Conservation (phyloP, 2,329 filamentous ascomycete species). For the Fusarium sp. region DNA sequence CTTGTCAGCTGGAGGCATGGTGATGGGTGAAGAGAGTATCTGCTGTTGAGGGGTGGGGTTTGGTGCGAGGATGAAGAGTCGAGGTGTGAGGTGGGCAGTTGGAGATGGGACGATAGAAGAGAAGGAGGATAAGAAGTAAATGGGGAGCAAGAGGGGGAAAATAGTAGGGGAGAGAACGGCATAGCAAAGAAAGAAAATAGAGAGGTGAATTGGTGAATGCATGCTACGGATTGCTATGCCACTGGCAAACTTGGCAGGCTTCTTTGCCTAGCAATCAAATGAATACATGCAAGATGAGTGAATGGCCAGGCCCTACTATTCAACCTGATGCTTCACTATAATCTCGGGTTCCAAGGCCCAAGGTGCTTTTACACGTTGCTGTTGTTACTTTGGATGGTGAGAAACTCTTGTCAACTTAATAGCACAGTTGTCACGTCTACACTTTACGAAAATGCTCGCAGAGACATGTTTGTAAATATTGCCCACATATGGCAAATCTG, state of each 20-base stretch:
- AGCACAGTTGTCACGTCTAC: not conserved
- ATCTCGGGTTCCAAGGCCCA: not conserved
- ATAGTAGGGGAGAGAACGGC: no score
- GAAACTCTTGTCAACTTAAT: no score
- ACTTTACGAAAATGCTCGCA: slow-evolving; percentile 2
- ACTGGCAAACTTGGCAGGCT: not conserved
- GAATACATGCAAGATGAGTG: not conserved
- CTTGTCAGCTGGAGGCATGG: slow-evolving; percentile 47
- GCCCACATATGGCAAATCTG: slow-evolving; percentile 20
- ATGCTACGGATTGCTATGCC: not conserved
- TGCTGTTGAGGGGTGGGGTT: slow-evolving; percentile 1
- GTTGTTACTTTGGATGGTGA: not conserved
- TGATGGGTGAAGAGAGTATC: slow-evolving; percentile 2
- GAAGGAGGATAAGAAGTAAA: not conserved
- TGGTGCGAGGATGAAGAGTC: not conserved
- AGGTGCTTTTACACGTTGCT: not conserved
- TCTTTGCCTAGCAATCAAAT: not conserved
- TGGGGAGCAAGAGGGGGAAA: not conserved
- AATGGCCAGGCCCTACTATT: not conserved
- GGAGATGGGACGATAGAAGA: slow-evolving; percentile 1
- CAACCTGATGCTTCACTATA: not conserved
- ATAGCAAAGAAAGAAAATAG: not conserved
- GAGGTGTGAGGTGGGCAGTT: slow-evolving; percentile 1
- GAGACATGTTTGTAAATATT: slow-evolving; percentile 28
- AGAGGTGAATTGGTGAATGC: not conserved